A percentile compares a stretch with the other conserved stretches of the same genome.
These are phyloP conservation scores for Phycomyces nitens DNA, from an alignment of 192 early-diverging fungal genomes.

Conservation along the genomic window DNA sequence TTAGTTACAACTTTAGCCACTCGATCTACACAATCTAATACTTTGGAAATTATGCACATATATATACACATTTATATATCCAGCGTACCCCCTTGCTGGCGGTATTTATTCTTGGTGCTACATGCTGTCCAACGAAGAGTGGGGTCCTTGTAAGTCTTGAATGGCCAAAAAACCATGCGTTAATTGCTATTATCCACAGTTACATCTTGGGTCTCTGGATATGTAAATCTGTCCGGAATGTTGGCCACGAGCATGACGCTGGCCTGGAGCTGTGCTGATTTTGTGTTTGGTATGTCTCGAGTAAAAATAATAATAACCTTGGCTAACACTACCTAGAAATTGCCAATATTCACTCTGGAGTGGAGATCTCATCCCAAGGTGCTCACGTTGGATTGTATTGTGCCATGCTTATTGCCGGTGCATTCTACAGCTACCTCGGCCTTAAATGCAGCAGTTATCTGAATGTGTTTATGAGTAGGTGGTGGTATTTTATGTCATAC, in stretches of 20 bases:
- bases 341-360: constrained; percentile 28
- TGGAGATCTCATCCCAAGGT: constrained; percentile 30
- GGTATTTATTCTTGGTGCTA: constrained; percentile 31
- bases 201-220: constrained; percentile 27
- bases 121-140: constrained; percentile 11
- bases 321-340: constrained; percentile 24
- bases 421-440: constrained; percentile 33
- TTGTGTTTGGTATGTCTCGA: constrained; percentile 35
- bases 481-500: not conserved
- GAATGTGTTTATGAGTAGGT: constrained; percentile 37
- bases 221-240: constrained; percentile 18
- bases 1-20: constrained; percentile 13
- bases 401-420: constrained; percentile 33
- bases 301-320: constrained; percentile 4
- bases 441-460: constrained; percentile 32
- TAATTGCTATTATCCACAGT: constrained; percentile 7
- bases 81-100: constrained; percentile 30
- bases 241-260: constrained; percentile 28
- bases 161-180: not conserved
- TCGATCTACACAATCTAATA: not conserved
- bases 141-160: constrained; percentile 24
- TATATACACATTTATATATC: not conserved
- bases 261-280: constrained; percentile 34
- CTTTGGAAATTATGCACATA: not conserved
- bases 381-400: constrained; percentile 44